A percentile compares a stretch with the other conserved stretches of the same genome.
These are phyloP conservation scores for Capsicum pubescens DNA, from an alignment of 257 asterid genomes.

Conservation along the genomic window DNA sequence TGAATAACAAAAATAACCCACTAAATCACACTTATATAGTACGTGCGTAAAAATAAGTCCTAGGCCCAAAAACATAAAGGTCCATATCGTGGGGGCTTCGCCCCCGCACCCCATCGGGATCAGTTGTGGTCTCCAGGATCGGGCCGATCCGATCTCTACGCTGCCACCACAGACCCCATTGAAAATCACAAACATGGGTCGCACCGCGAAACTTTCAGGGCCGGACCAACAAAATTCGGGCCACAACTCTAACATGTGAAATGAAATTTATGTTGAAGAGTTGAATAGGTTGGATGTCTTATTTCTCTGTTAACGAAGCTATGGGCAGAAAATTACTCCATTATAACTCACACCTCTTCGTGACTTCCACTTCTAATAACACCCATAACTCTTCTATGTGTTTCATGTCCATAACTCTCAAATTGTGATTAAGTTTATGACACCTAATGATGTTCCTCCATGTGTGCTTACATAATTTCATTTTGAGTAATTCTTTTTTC, in stretches of 20 bases:
- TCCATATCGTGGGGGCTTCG: too few species aligned
- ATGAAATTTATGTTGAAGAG: conserved; percentile 3
- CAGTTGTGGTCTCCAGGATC: too few species aligned
- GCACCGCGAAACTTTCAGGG: too few species aligned
- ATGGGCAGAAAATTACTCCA: background rate
- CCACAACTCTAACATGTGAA: background rate
- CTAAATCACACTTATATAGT: too few species aligned
- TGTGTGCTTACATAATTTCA: conserved; percentile 14
- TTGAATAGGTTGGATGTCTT: background rate
- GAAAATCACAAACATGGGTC: too few species aligned
- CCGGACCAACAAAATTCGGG: too few species aligned
- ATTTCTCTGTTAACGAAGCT: background rate
- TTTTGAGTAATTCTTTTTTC: background rate
- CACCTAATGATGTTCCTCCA: background rate
- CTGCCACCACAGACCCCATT: too few species aligned
- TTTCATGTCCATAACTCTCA: background rate
- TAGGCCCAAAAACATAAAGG: too few species aligned
- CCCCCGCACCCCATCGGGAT: too few species aligned
- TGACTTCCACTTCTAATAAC: background rate
- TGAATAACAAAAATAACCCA: too few species aligned
- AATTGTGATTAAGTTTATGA: background rate
- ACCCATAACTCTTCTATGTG: background rate
- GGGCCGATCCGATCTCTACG: too few species aligned
- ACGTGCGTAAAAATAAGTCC: too few species aligned
- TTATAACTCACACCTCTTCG: background rate